Evolutionary conservation across 306 rosid species (phyloP).

Genomic region (Corylus heterophylla): DNA sequence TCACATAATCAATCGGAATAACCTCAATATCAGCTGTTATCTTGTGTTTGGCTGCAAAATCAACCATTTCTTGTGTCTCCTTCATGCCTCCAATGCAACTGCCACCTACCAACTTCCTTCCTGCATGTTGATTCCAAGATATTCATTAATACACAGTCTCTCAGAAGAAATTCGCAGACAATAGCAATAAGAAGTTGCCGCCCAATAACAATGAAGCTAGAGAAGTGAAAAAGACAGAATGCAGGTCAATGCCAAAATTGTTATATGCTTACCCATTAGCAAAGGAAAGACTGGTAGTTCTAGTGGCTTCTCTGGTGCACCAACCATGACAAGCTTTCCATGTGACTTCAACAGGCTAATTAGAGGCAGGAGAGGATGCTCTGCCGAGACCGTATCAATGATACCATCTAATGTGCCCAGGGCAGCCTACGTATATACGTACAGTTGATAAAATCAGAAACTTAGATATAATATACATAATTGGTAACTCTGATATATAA

Average conservation of each 20-base stretch:
- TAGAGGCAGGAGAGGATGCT: slow-evolving; percentile 34
- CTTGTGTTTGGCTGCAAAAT: slow-evolving; percentile 32
- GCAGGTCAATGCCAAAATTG: not conserved
- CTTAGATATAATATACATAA: not conserved
- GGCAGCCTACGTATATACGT: slow-evolving; percentile 22
- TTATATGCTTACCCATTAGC: slow-evolving; percentile 14
- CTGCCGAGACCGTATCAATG: slow-evolving; percentile 44
- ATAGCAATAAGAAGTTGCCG: not conserved
- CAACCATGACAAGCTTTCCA: slow-evolving; percentile 42
- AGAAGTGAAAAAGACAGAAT: not conserved
- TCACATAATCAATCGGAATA: slow-evolving; percentile 35
- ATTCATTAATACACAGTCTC: not conserved
- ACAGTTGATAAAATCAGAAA: not conserved
- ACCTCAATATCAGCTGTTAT: slow-evolving; percentile 32
- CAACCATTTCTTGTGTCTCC: slow-evolving; percentile 53
- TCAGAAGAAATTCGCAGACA: not conserved
- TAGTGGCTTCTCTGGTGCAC: slow-evolving; percentile 34
- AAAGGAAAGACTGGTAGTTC: slow-evolving; percentile 31
- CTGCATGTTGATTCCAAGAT: slow-evolving; percentile 21
- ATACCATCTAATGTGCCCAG: slow-evolving; percentile 44
- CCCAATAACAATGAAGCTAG: not conserved
- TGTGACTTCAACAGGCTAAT: slow-evolving; percentile 28
- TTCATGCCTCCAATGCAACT: slow-evolving; percentile 54
- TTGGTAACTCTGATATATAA: too few relatives aligned
- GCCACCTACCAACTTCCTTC: slow-evolving; percentile 41